A percentile compares a stretch with the other conserved stretches of the same genome.
Conservation (phyloP, 257 asterid genomes). For the Ilex asprella region DNA sequence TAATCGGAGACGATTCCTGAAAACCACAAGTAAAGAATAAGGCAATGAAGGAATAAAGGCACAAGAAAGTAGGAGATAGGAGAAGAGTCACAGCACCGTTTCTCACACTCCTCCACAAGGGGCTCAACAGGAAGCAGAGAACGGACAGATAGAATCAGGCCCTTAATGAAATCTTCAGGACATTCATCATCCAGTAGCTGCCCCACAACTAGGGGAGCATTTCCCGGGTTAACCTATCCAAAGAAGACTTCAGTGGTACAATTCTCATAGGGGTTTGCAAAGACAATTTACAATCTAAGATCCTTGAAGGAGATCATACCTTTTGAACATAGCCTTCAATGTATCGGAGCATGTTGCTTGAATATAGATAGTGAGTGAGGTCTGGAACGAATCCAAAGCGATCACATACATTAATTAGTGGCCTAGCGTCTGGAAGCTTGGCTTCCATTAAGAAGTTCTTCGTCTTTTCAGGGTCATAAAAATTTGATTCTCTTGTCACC, state of each 20-base stretch:
- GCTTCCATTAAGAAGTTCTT: conserved; percentile 98
- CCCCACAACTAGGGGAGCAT: conserved; percentile 98
- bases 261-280: neutral
- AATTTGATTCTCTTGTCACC: conserved; percentile 94
- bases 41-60: conserved; percentile 8
- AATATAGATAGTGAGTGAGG: conserved; percentile 91
- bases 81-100: conserved; percentile 44
- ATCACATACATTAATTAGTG: conserved; percentile 93
- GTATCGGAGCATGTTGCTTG: conserved; percentile 93
- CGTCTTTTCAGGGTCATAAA: conserved; percentile 93
- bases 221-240: conserved; percentile 95
- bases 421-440: conserved; percentile 98
- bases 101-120: conserved; percentile 97
- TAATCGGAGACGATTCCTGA: conserved; percentile 96
- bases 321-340: conserved; percentile 99
- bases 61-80: neutral
- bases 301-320: conserved; percentile 33
- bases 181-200: conserved; percentile 98
- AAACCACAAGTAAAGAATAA: conserved; percentile 19
- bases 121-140: conserved; percentile 99
- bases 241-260: conserved; percentile 16
- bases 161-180: conserved; percentile 97
- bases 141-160: conserved; percentile 92
- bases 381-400: conserved; percentile 99
- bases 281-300: too few species aligned